Evolutionary conservation across 805 yeast species (phyloP), one percentile per base, ranked within the genome.

Genomic region (Hemisphaericaspora nanyangensis): DNA sequence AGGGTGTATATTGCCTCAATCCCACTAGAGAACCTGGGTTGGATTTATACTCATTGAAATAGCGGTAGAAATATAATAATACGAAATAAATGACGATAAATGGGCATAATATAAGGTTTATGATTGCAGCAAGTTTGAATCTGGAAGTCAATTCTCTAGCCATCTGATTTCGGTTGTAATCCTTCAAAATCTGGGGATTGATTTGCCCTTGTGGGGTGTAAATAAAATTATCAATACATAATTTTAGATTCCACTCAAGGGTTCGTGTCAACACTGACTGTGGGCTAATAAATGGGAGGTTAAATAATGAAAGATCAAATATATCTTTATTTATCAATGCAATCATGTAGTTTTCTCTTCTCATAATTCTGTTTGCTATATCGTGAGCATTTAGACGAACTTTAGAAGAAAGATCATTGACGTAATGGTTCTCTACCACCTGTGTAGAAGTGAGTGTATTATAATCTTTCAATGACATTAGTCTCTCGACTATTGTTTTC

Each of bases 361-460:
- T 71, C 99, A 93, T 90, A 40, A 93, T 85, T 42, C 99, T 70
- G 56, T 93, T 95, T 11, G 97, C 98, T 37, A 93, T 86, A 52
- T 84, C 93, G 58, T 90, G 96, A 4, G 98, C 95, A 53, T 86
- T 91, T 38, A 93, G 71, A 46, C 90, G 70, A 37, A 79, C 77
- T 52, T 84, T 85, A 1, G 89, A 79, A 44, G 77, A 81, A 42
- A 80, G 68, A 54, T 84, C 90, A 45, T 61, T 64, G 37, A 56
- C 44, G 42, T 52, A 56, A 36, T 60, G 61, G 29, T 34, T 34
- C 18, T 38, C 32, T 5, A 50, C 52, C 8, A 59, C 51, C 27
- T 48, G 49, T 22, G 62, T 53, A 1, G 83, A 71, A 1, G 84
- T 76, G 17, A 78, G 63, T 6, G 93, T 88, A 60, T 89, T 90